These are phyloP conservation scores for Penicillium sp. DNA, from an alignment of 2,329 filamentous ascomycete species.

Conservation along the genomic window DNA sequence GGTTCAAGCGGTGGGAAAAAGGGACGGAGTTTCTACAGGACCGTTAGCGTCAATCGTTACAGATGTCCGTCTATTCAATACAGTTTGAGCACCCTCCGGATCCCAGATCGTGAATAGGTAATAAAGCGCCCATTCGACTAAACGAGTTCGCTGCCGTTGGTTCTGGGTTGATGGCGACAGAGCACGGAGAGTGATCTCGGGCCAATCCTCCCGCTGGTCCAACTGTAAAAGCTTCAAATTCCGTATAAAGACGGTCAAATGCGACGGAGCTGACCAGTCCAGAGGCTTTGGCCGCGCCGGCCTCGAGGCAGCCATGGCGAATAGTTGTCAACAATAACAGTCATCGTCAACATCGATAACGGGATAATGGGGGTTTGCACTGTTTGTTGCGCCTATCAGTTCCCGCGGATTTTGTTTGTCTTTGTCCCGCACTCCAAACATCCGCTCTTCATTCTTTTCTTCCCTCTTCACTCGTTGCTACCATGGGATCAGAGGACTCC, in stretches of 20 bases:
- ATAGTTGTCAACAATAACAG: too few species aligned
- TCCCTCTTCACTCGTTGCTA: slow-evolving; percentile 3
- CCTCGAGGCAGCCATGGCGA: slow-evolving; percentile 31
- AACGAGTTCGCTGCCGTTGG: slow-evolving; percentile 74
- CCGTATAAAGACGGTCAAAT: slow-evolving; percentile 65
- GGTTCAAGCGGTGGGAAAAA: slow-evolving; percentile 90
- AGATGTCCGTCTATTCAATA: slow-evolving; percentile 34
- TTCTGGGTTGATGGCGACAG: slow-evolving; percentile 66
- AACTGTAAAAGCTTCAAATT: slow-evolving; percentile 80
- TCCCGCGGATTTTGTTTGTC: slow-evolving; percentile 5
- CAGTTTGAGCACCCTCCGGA: slow-evolving; percentile 65
- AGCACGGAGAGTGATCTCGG: slow-evolving; percentile 62
- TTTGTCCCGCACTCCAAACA: neutral
- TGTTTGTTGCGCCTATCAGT: slow-evolving; percentile 20
- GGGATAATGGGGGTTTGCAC: slow-evolving; percentile 22
- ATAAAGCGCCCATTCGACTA: slow-evolving; percentile 86
- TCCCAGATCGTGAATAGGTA: slow-evolving; percentile 83
- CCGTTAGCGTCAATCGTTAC: slow-evolving; percentile 10
- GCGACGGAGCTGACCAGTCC: slow-evolving; percentile 44
- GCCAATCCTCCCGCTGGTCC: slow-evolving; percentile 72
- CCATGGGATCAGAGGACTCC: slow-evolving; percentile 29
- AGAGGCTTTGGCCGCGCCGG: slow-evolving; percentile 28
- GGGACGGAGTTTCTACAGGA: slow-evolving; percentile 72
- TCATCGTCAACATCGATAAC: slow-evolving; percentile 27
- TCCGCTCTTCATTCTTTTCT: neutral